A percentile compares a stretch with the other conserved stretches of the same genome.
These are phyloP conservation scores for Citrus cavaleriei DNA, from an alignment of 345 rosid species.

Conservation along the genomic window DNA sequence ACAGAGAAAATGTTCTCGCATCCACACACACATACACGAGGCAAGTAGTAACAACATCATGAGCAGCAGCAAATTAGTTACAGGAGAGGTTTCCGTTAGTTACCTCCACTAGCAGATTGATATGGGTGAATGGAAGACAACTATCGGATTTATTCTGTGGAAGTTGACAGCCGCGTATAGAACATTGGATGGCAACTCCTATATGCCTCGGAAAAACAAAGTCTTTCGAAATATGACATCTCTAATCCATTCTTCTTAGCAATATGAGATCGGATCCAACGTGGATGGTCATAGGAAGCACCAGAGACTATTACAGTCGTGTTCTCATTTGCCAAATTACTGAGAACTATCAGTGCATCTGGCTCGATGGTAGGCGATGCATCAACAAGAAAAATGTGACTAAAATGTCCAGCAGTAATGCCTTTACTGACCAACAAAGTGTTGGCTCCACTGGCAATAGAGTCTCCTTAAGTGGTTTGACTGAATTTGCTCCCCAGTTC, in stretches of 20 bases:
- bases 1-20: not conserved
- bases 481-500: rapidly evolving
- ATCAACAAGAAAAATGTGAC: slow-evolving; percentile 28
- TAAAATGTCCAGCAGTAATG: slow-evolving; percentile 30
- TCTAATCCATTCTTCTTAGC: slow-evolving; percentile 23
- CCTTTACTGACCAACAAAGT: slow-evolving; percentile 9
- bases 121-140: not conserved
- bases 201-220: slow-evolving; percentile 1
- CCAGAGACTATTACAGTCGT: slow-evolving; percentile 31
- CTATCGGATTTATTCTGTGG: not conserved
- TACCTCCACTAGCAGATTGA: not conserved
- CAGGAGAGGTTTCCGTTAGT: not conserved
- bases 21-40: not conserved
- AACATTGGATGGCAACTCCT: not conserved
- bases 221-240: slow-evolving; percentile 31
- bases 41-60: not conserved
- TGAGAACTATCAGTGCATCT: slow-evolving; percentile 29
- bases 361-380: slow-evolving; percentile 34
- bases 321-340: slow-evolving; percentile 24
- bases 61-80: not conserved
- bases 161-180: not conserved
- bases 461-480: no score
- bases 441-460: not conserved
- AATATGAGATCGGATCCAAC: slow-evolving; percentile 29
- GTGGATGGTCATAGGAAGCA: slow-evolving; percentile 9